Base-by-base conservation (phyloP, 768 basidiomycete species). In the Gyrodon lividus region DNA sequence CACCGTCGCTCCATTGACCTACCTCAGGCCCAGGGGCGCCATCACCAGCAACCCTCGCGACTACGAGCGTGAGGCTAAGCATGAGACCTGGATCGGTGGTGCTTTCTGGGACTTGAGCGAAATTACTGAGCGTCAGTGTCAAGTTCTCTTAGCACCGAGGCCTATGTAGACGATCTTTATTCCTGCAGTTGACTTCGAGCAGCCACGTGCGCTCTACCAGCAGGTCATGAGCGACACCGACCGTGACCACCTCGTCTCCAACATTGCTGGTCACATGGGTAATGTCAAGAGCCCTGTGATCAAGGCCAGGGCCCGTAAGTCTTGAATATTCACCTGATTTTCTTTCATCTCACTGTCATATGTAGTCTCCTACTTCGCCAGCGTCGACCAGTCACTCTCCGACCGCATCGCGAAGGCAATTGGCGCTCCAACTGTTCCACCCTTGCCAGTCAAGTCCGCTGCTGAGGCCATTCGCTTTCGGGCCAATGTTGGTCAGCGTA, bases 331-430 rank as follows among this genome's bases (percentile, higher is more conserved):
- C 34, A 35, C 28, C 19, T 4, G 19, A 24, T 4, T 9, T 33
- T 14, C 20, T 10, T 48, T 38, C 35, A 17, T 49, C 48, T 55
- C 40, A 54, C 28, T 8, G 17, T 43, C 26, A 14, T 46, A 31
- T 49, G 0, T 46, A 89, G 88, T 91, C 34, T 79, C 86, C 24
- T 85, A 88, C 54, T 94, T 86, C 80, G 84, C 89, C 37, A 82
- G 81, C 45, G 84, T 97, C 50, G 80, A 87, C 66, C 86, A 89
- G 62, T 75, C 71, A 10, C 74, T 95, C 31, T 84, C 84, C 4
- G 82, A 89, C 69, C 79, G 87, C 54, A 76, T 98, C 58, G 90
- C 91, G n/a, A 79, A 77, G 59, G 88, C 82, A 2, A 76, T 94
- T 46, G 83, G 83, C 37, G 74, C 79, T 43, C 72, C 80, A 2